These are phyloP conservation scores for Cutaneotrichosporon daszewskae DNA, from an alignment of 1,284 basidiomycete species.

Conservation along the genomic window DNA sequence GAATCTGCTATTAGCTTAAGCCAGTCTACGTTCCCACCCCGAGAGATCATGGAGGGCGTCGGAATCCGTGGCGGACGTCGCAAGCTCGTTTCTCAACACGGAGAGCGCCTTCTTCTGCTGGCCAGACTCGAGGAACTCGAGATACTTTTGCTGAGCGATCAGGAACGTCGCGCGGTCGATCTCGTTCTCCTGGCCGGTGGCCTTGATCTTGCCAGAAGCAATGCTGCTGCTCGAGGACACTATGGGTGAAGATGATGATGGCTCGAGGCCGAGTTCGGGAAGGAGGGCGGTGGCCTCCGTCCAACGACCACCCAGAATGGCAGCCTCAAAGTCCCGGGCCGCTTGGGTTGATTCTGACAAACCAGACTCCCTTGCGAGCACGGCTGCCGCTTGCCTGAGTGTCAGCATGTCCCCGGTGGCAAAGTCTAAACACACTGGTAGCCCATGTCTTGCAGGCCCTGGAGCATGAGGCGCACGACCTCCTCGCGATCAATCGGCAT, in stretches of 20 bases:
- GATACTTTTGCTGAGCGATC: slow-evolving; percentile 90
- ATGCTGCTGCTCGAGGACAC: slow-evolving; percentile 31
- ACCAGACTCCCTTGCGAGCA: slow-evolving; percentile 87
- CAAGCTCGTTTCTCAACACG: slow-evolving; percentile 79
- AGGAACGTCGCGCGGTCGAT: slow-evolving; percentile 73
- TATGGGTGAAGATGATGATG: no score
- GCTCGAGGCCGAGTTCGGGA: slow-evolving; percentile 57
- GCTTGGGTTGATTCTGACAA: slow-evolving; percentile 73
- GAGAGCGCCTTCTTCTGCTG: slow-evolving; percentile 76
- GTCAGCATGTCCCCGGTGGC: background rate
- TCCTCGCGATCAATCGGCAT: slow-evolving; percentile 72
- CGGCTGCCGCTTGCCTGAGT: slow-evolving; percentile 73
- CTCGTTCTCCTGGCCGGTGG: slow-evolving; percentile 17
- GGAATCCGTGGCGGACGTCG: slow-evolving; percentile 64
- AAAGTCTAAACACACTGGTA: slow-evolving; percentile 70
- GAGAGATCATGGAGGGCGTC: slow-evolving; percentile 78
- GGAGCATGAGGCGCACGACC: slow-evolving; percentile 82
- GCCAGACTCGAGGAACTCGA: slow-evolving; percentile 82
- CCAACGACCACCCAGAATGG: slow-evolving; percentile 82
- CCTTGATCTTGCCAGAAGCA: slow-evolving; percentile 25
- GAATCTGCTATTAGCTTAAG: slow-evolving; percentile 52
- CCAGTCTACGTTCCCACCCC: slow-evolving; percentile 54
- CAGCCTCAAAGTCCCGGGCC: slow-evolving; percentile 73
- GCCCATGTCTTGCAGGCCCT: slow-evolving; percentile 86
- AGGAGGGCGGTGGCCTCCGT: slow-evolving; percentile 68